phyloP scores from a whole-genome alignment of 2,329 filamentous ascomycete species.

The Colletotrichum sp. region DNA sequence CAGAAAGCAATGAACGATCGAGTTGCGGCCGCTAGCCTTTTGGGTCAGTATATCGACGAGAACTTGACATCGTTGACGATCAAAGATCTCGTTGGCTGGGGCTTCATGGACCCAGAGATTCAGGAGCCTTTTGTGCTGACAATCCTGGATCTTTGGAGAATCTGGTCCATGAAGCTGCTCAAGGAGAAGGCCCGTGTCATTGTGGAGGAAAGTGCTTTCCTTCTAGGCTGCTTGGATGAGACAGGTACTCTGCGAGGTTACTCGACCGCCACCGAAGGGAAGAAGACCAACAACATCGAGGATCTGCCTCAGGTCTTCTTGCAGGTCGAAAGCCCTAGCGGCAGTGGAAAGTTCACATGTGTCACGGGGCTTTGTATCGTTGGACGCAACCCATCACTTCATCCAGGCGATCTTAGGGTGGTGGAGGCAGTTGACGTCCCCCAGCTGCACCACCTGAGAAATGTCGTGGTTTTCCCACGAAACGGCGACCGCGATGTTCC shows the following conservation, averaged over 20 bases:
- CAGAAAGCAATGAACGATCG: constrained; percentile 72
- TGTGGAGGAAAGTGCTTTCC: constrained; percentile 82
- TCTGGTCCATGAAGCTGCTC: constrained; percentile 87
- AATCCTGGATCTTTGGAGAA: constrained; percentile 81
- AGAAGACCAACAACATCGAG: constrained; percentile 46
- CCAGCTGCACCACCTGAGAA: constrained; percentile 75
- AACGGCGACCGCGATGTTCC: constrained; percentile 83
- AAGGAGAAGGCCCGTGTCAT: constrained; percentile 92
- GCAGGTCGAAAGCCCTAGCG: constrained; percentile 70
- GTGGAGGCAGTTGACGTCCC: constrained; percentile 82
- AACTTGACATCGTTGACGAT: constrained; percentile 80
- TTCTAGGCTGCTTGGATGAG: constrained; percentile 90
- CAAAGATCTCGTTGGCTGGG: constrained; percentile 76
- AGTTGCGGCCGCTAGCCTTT: constrained; percentile 65
- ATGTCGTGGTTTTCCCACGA: constrained; percentile 88
- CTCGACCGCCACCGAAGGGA: constrained; percentile 49
- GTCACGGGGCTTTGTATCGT: constrained; percentile 82
- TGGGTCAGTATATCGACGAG: constrained; percentile 81
- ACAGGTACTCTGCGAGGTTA: constrained; percentile 77
- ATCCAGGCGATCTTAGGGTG: constrained; percentile 89
- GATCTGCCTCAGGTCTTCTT: constrained; percentile 86
- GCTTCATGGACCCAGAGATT: constrained; percentile 69
- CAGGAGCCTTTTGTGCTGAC: constrained; percentile 84
- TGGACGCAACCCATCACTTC: constrained; percentile 90
- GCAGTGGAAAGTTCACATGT: constrained; percentile 61